Base-by-base conservation (phyloP, 2,329 filamentous ascomycete genomes). In the Neofusicoccum cordaticola region DNA sequence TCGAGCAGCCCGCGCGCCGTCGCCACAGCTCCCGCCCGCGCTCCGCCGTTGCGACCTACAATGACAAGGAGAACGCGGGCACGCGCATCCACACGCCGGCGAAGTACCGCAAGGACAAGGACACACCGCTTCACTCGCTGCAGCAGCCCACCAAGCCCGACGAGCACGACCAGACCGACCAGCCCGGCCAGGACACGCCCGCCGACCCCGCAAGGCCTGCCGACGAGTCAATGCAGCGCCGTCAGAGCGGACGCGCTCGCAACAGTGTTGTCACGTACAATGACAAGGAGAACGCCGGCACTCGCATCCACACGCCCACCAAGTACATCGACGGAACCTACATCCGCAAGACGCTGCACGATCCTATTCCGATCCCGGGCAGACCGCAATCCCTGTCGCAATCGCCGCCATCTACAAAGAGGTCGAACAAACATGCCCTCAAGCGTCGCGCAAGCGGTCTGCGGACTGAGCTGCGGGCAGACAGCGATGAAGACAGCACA, bases 211-310 rank as follows among this genome's bases (percentile, higher is more conserved):
- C 68, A 7, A 66, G 67, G 37, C 69, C 67, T n/a, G 64, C 61
- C 68, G 53, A 67, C 65, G 63, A 71, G 69, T 65, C 73, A 69
- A 66, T 66, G 66, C 61, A 71, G 71, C 63, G 63, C 27, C 68
- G 70, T 48, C 84, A 86, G 64, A 81, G 84, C 66, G 83, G 83
- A 69, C 85, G 88, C 71, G 79, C 82, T 42, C 83, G 85, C 67
- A 71, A 78, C n/a, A 83, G 81, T 62, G 79, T 86, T 17, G 83
- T 85, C 12, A 84, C 88, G 15, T 92, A 92, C 78, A 92, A 92
- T 70, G 78, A 90, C 15, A 82, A 86, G 68, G 83, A 85, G 69
- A 80, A 90, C 60, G 84, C 82, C 65, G 87, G 88, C 68, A 90
- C 86, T 53, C 82, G 84, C 34, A 81, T 84, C 48, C 87, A 89